Evolutionary conservation across 768 basidiomycete genomes (phyloP).

Genomic region (Cystofilobasidium ferigula): DNA sequence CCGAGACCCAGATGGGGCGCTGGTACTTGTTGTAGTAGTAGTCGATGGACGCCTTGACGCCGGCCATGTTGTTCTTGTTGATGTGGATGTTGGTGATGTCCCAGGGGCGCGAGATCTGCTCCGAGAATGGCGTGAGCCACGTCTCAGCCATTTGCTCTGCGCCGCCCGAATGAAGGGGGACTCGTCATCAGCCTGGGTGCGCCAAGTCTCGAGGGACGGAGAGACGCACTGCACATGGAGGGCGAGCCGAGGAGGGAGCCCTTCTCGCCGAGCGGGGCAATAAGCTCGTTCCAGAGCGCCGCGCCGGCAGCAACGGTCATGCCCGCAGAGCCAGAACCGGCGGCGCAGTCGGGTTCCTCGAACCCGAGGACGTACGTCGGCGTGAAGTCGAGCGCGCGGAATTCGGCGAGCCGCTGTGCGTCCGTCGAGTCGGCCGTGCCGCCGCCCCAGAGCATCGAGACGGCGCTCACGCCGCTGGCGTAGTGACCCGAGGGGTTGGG

Average conservation of each 20-base stretch:
- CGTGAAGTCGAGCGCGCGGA: constrained; percentile 32
- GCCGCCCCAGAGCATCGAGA: constrained; percentile 27
- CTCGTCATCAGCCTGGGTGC: no score
- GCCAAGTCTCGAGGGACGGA: neutral
- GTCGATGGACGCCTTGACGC: constrained; percentile 33
- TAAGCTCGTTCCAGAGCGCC: constrained; percentile 33
- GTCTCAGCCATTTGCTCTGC: constrained; percentile 36
- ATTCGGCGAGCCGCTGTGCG: constrained; percentile 31
- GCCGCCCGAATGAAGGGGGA: neutral
- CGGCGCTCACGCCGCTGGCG: neutral
- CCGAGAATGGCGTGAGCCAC: constrained; percentile 36
- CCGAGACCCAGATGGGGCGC: constrained; percentile 23
- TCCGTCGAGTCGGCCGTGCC: constrained; percentile 31
- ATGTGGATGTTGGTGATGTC: constrained; percentile 29
- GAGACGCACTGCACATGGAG: constrained; percentile 35
- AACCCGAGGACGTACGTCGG: constrained; percentile 35
- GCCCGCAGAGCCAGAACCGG: constrained; percentile 23
- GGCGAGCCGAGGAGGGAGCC: constrained; percentile 35
- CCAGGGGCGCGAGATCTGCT: constrained; percentile 26
- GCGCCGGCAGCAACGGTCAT: constrained; percentile 26
- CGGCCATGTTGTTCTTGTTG: constrained; percentile 31
- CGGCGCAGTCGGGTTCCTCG: constrained; percentile 39
- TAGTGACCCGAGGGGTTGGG: constrained; percentile 5
- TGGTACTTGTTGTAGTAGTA: constrained; percentile 26
- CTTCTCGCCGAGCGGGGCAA: constrained; percentile 32